Percentiles rank a stretch among this genome's conserved stretches.
Conservation (phyloP, 129 eudicot genomes). For the Escallonia rubra region DNA sequence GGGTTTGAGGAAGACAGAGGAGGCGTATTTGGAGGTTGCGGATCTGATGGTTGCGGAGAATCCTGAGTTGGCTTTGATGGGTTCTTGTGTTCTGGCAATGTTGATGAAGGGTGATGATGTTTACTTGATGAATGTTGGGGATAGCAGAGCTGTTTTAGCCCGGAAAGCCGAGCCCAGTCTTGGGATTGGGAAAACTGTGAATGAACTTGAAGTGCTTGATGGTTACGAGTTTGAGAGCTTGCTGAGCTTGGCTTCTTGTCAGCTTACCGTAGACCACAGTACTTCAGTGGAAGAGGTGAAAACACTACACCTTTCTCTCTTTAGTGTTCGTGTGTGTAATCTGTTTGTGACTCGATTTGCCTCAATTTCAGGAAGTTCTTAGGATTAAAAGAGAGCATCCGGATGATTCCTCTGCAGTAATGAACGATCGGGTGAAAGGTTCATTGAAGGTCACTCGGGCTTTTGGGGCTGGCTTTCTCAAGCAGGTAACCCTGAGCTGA, state of each 20-base stretch:
- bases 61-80: constrained; percentile 90
- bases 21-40: constrained; percentile 65
- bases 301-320: not conserved
- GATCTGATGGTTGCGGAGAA: constrained; percentile 76
- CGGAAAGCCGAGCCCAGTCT: constrained; percentile 34
- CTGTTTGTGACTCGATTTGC: no score
- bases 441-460: constrained; percentile 88
- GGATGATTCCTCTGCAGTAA: constrained; percentile 55
- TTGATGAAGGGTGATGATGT: constrained; percentile 89
- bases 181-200: constrained; percentile 13
- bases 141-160: constrained; percentile 86
- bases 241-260: constrained; percentile 47
- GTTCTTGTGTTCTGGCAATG: constrained; percentile 89
- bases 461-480: constrained; percentile 86
- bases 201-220: constrained; percentile 40
- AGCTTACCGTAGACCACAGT: constrained; percentile 70
- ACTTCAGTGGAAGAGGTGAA: constrained; percentile 64
- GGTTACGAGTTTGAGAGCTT: constrained; percentile 32
- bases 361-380: constrained; percentile 49
- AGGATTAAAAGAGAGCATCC: constrained; percentile 56
- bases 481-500: constrained; percentile 36
- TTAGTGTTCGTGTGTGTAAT: not conserved
- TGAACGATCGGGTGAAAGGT: constrained; percentile 67
- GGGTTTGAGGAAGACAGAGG: constrained; percentile 70
- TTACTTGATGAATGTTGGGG: constrained; percentile 93